These are phyloP conservation scores for Scenedesmus sp. DNA, from an alignment of 163 green algal genomes.

Conservation along the genomic window DNA sequence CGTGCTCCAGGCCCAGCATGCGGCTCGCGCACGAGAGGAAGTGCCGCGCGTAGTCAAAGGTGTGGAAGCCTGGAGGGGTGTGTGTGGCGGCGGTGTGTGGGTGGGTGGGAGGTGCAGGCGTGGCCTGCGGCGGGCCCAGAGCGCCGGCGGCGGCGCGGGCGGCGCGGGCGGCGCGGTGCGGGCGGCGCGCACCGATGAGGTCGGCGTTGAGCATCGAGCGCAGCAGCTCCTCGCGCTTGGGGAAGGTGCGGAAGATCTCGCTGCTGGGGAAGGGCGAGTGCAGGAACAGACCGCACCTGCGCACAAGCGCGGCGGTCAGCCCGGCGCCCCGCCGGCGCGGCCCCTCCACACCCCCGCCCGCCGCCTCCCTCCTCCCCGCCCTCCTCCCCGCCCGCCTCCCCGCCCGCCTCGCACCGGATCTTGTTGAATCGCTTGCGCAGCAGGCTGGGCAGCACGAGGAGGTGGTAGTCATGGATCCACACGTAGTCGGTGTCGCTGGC, in stretches of 20 bases:
- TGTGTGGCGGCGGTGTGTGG: background rate
- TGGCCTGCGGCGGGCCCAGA: background rate
- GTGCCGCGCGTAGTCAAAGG: conserved; percentile 98
- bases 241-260: conserved; percentile 97
- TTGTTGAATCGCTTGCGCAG: conserved; percentile 92
- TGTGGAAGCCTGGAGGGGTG: conserved; percentile 90
- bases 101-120: background rate
- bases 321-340: too few species aligned
- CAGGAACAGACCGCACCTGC: conserved; percentile 91
- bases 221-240: conserved; percentile 95
- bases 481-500: conserved; percentile 90
- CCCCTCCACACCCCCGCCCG: background rate
- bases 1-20: conserved; percentile 97
- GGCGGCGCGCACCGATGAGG: conserved; percentile 89
- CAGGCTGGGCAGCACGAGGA: conserved; percentile 95
- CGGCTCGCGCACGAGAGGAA: conserved; percentile 96
- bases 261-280: conserved; percentile 98
- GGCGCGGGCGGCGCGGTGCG: conserved; percentile 3
- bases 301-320: too few species aligned
- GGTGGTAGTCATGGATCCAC: conserved; percentile 99
- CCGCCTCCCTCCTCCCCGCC: background rate
- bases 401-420: conserved; percentile 2
- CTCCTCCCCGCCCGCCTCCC: background rate
- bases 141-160: too few species aligned
- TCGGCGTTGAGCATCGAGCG: conserved; percentile 94